A percentile compares a stretch with the other conserved stretches of the same genome.
phyloP scores from a whole-genome alignment of 768 basidiomycete genomes.

The Suillus americanus region DNA sequence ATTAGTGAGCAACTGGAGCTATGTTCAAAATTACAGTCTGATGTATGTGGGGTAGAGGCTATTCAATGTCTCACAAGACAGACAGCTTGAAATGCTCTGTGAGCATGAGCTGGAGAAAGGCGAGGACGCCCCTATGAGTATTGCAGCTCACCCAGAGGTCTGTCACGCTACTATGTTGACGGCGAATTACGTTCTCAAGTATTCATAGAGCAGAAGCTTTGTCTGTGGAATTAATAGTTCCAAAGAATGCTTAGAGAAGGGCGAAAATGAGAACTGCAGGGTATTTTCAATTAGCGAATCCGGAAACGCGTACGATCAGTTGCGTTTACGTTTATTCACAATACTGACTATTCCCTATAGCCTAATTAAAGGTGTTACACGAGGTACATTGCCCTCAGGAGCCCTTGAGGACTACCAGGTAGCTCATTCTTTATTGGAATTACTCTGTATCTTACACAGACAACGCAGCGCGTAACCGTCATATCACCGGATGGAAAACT shows the following conservation, averaged over 20 bases:
- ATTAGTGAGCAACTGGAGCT: slow-evolving; percentile 51
- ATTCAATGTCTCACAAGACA: slow-evolving; percentile 57
- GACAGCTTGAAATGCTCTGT: slow-evolving; percentile 52
- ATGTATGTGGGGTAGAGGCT: slow-evolving; percentile 49
- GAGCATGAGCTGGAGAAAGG: slow-evolving; percentile 77
- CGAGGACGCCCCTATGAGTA: slow-evolving; percentile 98
- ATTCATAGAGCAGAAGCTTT: slow-evolving; percentile 46
- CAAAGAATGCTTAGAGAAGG: slow-evolving; percentile 54
- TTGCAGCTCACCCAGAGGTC: slow-evolving; percentile 69
- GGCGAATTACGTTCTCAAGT: slow-evolving; percentile 4
- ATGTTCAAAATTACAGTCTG: slow-evolving; percentile 5
- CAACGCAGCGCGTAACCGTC: slow-evolving; percentile 80
- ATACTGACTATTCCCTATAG: slow-evolving; percentile 35
- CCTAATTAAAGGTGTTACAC: slow-evolving; percentile 48
- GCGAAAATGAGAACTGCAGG: slow-evolving; percentile 85
- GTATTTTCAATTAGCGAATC: slow-evolving; percentile 47
- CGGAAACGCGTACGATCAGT: slow-evolving; percentile 2
- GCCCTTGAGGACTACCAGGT: slow-evolving; percentile 87
- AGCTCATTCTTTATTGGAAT: slow-evolving; percentile 15
- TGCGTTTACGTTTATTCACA: background rate
- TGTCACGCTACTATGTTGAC: slow-evolving; percentile 10
- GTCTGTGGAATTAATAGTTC: slow-evolving; percentile 89
- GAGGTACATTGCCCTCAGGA: slow-evolving; percentile 58
- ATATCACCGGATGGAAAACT: slow-evolving; percentile 69
- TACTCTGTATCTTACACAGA: slow-evolving; percentile 10